A percentile compares a stretch with the other conserved stretches of the same genome.
phyloP scores from a whole-genome alignment of 2,329 filamentous ascomycete species.

The Penicillium fuscoglaucum region DNA sequence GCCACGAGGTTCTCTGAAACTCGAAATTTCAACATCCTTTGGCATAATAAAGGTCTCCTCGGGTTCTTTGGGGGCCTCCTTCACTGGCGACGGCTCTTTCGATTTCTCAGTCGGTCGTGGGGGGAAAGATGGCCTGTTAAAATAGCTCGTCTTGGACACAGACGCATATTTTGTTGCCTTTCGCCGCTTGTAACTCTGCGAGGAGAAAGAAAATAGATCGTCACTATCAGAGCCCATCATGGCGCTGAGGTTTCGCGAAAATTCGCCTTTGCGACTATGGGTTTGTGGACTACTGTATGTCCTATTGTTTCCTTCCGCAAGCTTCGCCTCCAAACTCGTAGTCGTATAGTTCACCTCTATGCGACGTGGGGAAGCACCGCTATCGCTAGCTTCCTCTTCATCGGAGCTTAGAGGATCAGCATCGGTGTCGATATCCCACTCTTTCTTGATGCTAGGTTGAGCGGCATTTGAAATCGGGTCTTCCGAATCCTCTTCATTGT shows the following conservation, averaged over 20 bases:
- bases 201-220: constrained; percentile 8
- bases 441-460: background rate
- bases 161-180: constrained; percentile 21
- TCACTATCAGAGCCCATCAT: constrained; percentile 17
- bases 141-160: constrained; percentile 15
- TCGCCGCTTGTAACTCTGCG: constrained; percentile 19
- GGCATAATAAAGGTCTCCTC: constrained; percentile 30
- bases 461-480: background rate
- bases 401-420: constrained; percentile 39
- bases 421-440: constrained; percentile 32
- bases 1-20: constrained; percentile 1
- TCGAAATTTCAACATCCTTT: constrained; percentile 23
- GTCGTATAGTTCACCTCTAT: constrained; percentile 6
- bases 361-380: constrained; percentile 7
- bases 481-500: constrained; percentile 27
- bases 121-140: constrained; percentile 10
- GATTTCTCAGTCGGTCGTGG: background rate
- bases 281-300: constrained; percentile 11
- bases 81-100: background rate
- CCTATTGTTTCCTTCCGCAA: constrained; percentile 12
- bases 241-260: constrained; percentile 11
- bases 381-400: constrained; percentile 29
- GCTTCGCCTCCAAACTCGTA: constrained; percentile 27
- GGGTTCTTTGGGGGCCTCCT: constrained; percentile 2
- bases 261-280: constrained; percentile 4